Evolutionary conservation across 331 rosid species (phyloP), one percentile per base, ranked within the genome.

Genomic region (Spiraea crenata): DNA sequence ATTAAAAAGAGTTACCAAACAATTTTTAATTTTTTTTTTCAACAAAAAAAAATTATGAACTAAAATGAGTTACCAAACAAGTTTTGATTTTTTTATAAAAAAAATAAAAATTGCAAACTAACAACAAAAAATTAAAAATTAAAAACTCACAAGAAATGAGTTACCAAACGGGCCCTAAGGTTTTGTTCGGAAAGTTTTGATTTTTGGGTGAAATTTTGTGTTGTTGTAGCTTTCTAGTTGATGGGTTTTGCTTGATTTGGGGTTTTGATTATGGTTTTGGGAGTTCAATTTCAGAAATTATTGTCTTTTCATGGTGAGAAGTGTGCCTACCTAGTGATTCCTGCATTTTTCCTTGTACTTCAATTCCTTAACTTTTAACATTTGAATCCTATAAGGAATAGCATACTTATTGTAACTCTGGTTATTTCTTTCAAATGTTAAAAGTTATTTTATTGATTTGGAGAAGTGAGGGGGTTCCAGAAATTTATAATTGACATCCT

Each of bases 161-260:
- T n/a, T n/a, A n/a, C n/a, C n/a, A n/a, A n/a, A n/a, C n/a, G n/a
- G n/a, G n/a, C n/a, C n/a, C n/a, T n/a, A n/a, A n/a, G 48, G 47
- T 35, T 35, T 47, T 75, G 4, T 65, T 40, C 47, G 15, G 17
- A 25, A 19, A 16, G 19, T 2, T 40, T 37, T 31, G 20, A 4
- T 16, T 61, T 5, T 9, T 66, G 25, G 7, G 65, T 76, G n/a
- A n/a, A 55, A 50, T 54, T 63, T 69, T 56, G 16, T 11, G 50
- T 17, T n/a, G n/a, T n/a, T 49, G 63, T 58, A 31, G 40, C 15
- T 65, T 9, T 49, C 78, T 72, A 47, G 25, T 71, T 64, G 3
- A 1, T 73, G 76, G 75, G 71, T 73, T 72, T 84, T 70, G 40
- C 64, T 77, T 86, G 25, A 49, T 80, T 72, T 74, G 31, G 69